A percentile compares a stretch with the other conserved stretches of the same genome.
Conservation (phyloP, 441 rosid species). For the Eruca vesicaria region DNA sequence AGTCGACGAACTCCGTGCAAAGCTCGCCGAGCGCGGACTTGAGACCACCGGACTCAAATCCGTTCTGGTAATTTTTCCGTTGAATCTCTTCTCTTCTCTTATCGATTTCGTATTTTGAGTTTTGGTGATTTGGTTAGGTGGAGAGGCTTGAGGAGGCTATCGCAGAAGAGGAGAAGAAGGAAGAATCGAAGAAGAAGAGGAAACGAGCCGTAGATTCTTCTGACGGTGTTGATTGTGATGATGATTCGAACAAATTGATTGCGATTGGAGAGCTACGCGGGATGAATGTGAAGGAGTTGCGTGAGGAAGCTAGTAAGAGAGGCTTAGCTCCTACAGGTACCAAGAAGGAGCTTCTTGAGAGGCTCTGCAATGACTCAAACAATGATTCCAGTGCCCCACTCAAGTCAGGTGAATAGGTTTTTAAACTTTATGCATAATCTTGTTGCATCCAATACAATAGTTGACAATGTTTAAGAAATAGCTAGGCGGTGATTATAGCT, state of each 20-base stretch:
- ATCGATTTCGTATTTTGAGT: background rate
- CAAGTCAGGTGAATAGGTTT: slow-evolving; percentile 23
- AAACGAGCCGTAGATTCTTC: slow-evolving; percentile 45
- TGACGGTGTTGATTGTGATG: slow-evolving; percentile 22
- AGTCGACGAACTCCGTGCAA: slow-evolving; percentile 63
- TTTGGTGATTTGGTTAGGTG: slow-evolving; percentile 33
- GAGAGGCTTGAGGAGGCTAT: slow-evolving; percentile 62
- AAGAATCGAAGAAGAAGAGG: slow-evolving; percentile 27
- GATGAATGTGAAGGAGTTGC: slow-evolving; percentile 62
- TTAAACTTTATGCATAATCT: too few species aligned
- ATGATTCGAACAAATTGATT: slow-evolving; percentile 39
- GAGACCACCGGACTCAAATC: slow-evolving; percentile 51
- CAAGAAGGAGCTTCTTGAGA: slow-evolving; percentile 57
- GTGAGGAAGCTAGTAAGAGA: slow-evolving; percentile 56
- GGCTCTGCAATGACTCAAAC: slow-evolving; percentile 44
- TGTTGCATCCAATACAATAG: too few species aligned
- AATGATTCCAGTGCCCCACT: slow-evolving; percentile 10
- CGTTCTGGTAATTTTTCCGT: slow-evolving; percentile 38
- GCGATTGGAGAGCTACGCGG: slow-evolving; percentile 47
- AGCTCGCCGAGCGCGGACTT: slow-evolving; percentile 65
- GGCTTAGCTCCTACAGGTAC: slow-evolving; percentile 55
- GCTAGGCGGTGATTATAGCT: too few species aligned
- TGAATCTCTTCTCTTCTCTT: background rate
- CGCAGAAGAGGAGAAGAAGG: slow-evolving; percentile 32
- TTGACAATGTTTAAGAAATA: too few species aligned